Evolutionary conservation across 1,139 yeast genomes (phyloP).

Genomic region (Debaryomyces singareniensis): DNA sequence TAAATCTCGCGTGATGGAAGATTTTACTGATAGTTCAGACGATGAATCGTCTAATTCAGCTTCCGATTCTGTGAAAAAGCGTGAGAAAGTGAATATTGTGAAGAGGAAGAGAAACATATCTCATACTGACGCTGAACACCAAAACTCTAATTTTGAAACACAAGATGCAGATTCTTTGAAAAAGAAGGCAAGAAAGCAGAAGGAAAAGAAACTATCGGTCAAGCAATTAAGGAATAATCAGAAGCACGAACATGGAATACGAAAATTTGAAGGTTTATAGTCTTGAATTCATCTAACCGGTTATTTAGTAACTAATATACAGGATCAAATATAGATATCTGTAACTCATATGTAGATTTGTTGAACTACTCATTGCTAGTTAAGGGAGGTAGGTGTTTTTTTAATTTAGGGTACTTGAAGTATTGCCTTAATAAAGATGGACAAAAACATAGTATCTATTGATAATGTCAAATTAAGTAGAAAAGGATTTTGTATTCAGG

Average conservation of each 20-base stretch:
- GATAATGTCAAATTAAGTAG: slow-evolving; percentile 64
- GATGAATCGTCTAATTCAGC: slow-evolving; percentile 9
- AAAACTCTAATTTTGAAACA: no score
- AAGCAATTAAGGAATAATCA: slow-evolving; percentile 45
- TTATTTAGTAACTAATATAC: no score
- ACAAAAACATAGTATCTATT: slow-evolving; percentile 33
- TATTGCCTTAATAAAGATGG: no score
- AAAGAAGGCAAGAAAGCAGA: slow-evolving; percentile 22
- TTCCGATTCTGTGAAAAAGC: slow-evolving; percentile 13
- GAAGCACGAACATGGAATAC: slow-evolving; percentile 60
- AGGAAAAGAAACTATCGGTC: slow-evolving; percentile 32
- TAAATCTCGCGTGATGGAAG: slow-evolving; percentile 8
- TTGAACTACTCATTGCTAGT: no score
- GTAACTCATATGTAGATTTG: no score
- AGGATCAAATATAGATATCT: no score
- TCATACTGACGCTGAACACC: slow-evolving; percentile 6
- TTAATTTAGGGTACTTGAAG: no score
- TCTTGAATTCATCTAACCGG: no score
- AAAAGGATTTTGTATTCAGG: slow-evolving; percentile 59
- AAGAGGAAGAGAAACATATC: slow-evolving; percentile 4
- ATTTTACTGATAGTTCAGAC: slow-evolving; percentile 7
- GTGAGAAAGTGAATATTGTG: slow-evolving; percentile 11
- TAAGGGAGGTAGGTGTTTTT: no score
- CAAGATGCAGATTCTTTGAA: slow-evolving; percentile 7
- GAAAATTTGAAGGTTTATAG: slow-evolving; percentile 57